A percentile compares a stretch with the other conserved stretches of the same genome.
These are phyloP conservation scores for Aristolochia californica DNA, from an alignment of 164 flowering plant genomes.

Conservation along the genomic window DNA sequence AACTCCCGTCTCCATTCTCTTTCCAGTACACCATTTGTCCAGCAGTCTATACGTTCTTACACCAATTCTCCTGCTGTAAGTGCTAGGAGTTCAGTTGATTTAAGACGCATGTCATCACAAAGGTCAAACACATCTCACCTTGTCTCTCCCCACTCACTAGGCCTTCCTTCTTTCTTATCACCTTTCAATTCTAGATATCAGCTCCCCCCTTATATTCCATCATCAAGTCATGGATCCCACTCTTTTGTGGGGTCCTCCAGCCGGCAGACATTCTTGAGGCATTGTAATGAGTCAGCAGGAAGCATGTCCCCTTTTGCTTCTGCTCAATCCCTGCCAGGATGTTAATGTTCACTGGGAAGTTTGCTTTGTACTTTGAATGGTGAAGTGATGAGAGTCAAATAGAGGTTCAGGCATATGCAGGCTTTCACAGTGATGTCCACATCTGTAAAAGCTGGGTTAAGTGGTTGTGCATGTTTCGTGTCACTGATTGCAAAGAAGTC, in stretches of 20 bases:
- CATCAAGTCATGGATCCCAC: slow-evolving; percentile 65
- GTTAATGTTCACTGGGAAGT: slow-evolving; percentile 22
- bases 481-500: no score
- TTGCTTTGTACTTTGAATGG: no score
- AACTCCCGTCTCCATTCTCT: slow-evolving; percentile 39
- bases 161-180: slow-evolving; percentile 60
- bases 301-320: slow-evolving; percentile 79
- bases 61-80: slow-evolving; percentile 47
- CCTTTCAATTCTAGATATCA: slow-evolving; percentile 54
- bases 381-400: no score
- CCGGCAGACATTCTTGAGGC: slow-evolving; percentile 41
- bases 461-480: no score
- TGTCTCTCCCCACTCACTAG: slow-evolving; percentile 51
- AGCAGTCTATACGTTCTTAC: slow-evolving; percentile 37
- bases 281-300: slow-evolving; percentile 63
- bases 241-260: slow-evolving; percentile 57
- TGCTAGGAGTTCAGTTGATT: slow-evolving; percentile 60
- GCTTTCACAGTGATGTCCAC: no score
- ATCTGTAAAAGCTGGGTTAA: no score
- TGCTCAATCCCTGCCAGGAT: slow-evolving; percentile 82
- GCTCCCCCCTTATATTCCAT: slow-evolving; percentile 51
- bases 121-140: slow-evolving; percentile 50
- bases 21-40: slow-evolving; percentile 36
- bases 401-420: no score
- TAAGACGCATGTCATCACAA: slow-evolving; percentile 58